phyloP scores from a whole-genome alignment of 257 asterid genomes.

The Nicotiana knightiana region DNA sequence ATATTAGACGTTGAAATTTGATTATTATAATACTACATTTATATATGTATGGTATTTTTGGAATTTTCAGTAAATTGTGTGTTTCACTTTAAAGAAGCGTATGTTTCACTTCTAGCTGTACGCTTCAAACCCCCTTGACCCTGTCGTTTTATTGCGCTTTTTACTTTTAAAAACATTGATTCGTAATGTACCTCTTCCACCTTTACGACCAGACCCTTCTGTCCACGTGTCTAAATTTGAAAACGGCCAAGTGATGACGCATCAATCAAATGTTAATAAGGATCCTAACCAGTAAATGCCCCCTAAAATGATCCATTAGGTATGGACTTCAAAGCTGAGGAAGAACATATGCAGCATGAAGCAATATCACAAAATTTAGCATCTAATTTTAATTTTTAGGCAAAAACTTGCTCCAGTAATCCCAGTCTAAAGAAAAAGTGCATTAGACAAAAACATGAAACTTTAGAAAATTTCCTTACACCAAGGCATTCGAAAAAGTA shows the following conservation, averaged over 20 bases:
- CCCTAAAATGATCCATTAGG: not conserved
- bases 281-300: not conserved
- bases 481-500: not conserved
- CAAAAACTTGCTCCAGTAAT: not conserved
- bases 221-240: no score
- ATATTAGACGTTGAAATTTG: no score
- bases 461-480: not conserved
- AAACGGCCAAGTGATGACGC: not conserved
- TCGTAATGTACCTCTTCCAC: no score
- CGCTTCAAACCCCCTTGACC: no score
- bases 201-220: no score
- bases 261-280: not conserved
- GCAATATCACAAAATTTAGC: not conserved
- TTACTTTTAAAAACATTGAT: no score
- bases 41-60: no score
- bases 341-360: not conserved
- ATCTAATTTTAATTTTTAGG: not conserved
- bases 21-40: no score
- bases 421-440: not conserved
- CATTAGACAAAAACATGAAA: not conserved
- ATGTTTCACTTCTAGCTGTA: no score
- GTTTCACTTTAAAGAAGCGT: no score
- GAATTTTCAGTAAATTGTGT: no score
- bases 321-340: not conserved
- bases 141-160: no score